These are phyloP conservation scores for Trametes coccinea DNA, from an alignment of 768 basidiomycete genomes.

Conservation along the genomic window DNA sequence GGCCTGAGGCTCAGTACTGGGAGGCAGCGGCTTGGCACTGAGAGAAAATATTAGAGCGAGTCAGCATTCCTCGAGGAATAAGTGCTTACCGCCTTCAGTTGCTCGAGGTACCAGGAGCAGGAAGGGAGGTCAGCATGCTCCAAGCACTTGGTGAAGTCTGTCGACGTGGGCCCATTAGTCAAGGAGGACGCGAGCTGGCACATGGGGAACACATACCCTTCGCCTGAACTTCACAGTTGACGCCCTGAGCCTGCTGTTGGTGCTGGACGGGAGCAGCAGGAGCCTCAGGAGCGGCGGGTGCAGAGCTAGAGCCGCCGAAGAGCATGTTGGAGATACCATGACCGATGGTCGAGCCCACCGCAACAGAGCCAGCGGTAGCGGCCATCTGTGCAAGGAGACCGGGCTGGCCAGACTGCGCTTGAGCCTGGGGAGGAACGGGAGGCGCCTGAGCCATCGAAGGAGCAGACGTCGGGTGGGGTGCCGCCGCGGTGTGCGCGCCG, in stretches of 20 bases:
- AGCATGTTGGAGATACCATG: conserved; percentile 91
- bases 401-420: conserved; percentile 48
- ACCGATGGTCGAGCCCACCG: conserved; percentile 83
- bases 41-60: conserved; percentile 6
- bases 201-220: conserved; percentile 54
- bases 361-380: conserved; percentile 88
- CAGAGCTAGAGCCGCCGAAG: conserved; percentile 66
- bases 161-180: background rate
- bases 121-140: conserved; percentile 78
- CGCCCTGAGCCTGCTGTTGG: conserved; percentile 48
- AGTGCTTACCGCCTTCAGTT: conserved; percentile 77
- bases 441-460: conserved; percentile 41
- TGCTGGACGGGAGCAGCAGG: conserved; percentile 51
- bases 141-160: conserved; percentile 84
- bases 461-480: conserved; percentile 39
- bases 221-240: conserved; percentile 76
- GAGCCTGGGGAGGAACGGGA: conserved; percentile 34
- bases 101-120: conserved; percentile 86
- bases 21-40: conserved; percentile 80
- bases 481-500: conserved; percentile 50
- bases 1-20: conserved; percentile 41
- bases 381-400: conserved; percentile 86
- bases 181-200: background rate
- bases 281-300: conserved; percentile 43
- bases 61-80: background rate